Conservation (phyloP, 805 yeast genomes). For the Candida tallmaniae region DNA sequence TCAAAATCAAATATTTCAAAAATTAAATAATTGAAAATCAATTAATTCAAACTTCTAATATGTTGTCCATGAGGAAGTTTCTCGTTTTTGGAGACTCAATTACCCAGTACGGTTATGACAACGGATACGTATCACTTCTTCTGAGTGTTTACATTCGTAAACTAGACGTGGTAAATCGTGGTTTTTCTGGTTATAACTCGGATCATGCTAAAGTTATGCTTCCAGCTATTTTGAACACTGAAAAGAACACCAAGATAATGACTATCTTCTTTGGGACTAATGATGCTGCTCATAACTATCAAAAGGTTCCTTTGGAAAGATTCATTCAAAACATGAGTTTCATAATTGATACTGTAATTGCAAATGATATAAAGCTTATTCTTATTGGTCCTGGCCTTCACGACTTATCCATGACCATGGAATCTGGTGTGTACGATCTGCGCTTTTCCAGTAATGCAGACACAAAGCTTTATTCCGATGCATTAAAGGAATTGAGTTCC, state of each 20-base stretch:
- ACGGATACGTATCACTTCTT: conserved; percentile 48
- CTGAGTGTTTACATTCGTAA: conserved; percentile 49
- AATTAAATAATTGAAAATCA: no score
- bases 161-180: conserved; percentile 68
- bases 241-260: conserved; percentile 36
- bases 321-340: conserved; percentile 44
- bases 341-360: conserved; percentile 38
- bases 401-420: conserved; percentile 25
- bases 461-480: conserved; percentile 48
- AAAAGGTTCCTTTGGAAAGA: conserved; percentile 47
- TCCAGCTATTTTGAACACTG: conserved; percentile 44
- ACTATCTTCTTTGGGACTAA: conserved; percentile 80
- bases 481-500: conserved; percentile 42
- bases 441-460: conserved; percentile 36
- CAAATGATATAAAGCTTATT: conserved; percentile 46
- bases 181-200: conserved; percentile 73
- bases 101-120: conserved; percentile 49
- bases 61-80: no score
- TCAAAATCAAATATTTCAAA: no score
- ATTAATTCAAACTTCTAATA: no score
- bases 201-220: conserved; percentile 46
- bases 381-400: conserved; percentile 62
- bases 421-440: conserved; percentile 8
- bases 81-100: conserved; percentile 70
- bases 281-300: conserved; percentile 42